Conservation (phyloP, 2,329 filamentous ascomycete species). For the Ceratocystis albifundus region DNA sequence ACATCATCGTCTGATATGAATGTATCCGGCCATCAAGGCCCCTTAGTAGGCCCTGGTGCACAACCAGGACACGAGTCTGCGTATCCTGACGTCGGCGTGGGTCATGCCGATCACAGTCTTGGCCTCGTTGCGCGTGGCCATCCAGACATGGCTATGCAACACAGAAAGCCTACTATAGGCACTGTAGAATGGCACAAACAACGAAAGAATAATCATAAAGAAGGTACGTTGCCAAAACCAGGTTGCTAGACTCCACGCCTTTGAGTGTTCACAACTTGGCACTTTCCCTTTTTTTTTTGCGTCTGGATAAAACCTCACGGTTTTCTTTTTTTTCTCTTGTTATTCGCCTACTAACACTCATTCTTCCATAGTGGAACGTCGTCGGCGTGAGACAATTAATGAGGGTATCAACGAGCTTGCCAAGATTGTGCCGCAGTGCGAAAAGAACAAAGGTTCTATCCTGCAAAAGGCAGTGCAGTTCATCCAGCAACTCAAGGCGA, state of each 20-base stretch:
- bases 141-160: slow-evolving; percentile 18
- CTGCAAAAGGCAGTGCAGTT: slow-evolving; percentile 86
- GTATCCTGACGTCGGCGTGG: slow-evolving; percentile 5
- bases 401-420: slow-evolving; percentile 97
- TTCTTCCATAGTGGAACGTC: slow-evolving; percentile 66
- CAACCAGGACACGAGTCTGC: slow-evolving; percentile 14
- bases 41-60: not conserved
- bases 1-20: slow-evolving; percentile 13
- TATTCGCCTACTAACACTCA: slow-evolving; percentile 26
- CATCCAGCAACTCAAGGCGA: slow-evolving; percentile 88
- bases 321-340: not conserved
- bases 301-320: not conserved
- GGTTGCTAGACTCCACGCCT: not conserved
- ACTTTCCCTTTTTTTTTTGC: not conserved
- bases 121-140: slow-evolving; percentile 12
- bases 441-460: slow-evolving; percentile 98
- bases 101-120: slow-evolving; percentile 12
- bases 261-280: not conserved
- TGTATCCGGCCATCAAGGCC: not conserved
- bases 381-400: slow-evolving; percentile 94
- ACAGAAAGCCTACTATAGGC: slow-evolving; percentile 74
- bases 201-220: slow-evolving; percentile 96
- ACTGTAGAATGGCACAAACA: slow-evolving; percentile 97
- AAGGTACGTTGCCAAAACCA: slow-evolving; percentile 49
- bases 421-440: slow-evolving; percentile 93